Percentiles rank a stretch among this genome's conserved stretches.
phyloP scores from a whole-genome alignment of 2,329 filamentous ascomycete genomes.

The Penicillium vulpinum region DNA sequence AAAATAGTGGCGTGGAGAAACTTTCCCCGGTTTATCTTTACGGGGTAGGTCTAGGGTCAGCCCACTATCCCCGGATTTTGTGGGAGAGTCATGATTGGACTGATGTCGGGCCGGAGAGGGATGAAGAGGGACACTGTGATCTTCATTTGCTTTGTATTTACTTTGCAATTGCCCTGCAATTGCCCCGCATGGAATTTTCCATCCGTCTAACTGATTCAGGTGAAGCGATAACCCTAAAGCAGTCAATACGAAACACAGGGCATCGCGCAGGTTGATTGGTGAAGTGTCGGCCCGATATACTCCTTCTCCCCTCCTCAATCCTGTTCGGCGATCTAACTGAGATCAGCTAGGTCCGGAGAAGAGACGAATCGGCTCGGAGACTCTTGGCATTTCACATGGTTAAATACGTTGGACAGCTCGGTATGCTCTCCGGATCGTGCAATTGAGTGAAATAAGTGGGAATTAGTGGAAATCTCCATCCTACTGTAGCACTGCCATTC shows the following conservation, averaged over 20 bases:
- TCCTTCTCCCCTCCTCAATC: neutral
- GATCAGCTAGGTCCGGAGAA: neutral
- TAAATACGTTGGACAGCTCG: neutral
- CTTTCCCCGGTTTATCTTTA: slow-evolving; percentile 3
- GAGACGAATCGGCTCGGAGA: slow-evolving; percentile 2
- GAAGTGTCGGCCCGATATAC: slow-evolving; percentile 2
- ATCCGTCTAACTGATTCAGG: too few species aligned
- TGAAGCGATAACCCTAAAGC: too few species aligned
- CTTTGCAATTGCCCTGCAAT: too few species aligned
- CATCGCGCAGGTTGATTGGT: neutral
- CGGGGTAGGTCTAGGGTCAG: neutral
- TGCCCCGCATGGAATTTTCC: neutral
- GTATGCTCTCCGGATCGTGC: neutral
- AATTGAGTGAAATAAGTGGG: neutral
- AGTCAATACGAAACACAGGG: neutral
- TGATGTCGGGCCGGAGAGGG: neutral
- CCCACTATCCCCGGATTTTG: slow-evolving; percentile 5
- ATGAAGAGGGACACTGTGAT: neutral
- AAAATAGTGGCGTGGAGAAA: neutral
- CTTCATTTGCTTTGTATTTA: neutral
- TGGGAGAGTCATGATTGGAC: neutral
- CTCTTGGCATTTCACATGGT: neutral
- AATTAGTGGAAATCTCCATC: neutral
- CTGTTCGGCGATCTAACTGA: neutral
- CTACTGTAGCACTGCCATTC: neutral